Base-by-base conservation (phyloP, 768 basidiomycete genomes). In the Termitomyces eurrhizus region DNA sequence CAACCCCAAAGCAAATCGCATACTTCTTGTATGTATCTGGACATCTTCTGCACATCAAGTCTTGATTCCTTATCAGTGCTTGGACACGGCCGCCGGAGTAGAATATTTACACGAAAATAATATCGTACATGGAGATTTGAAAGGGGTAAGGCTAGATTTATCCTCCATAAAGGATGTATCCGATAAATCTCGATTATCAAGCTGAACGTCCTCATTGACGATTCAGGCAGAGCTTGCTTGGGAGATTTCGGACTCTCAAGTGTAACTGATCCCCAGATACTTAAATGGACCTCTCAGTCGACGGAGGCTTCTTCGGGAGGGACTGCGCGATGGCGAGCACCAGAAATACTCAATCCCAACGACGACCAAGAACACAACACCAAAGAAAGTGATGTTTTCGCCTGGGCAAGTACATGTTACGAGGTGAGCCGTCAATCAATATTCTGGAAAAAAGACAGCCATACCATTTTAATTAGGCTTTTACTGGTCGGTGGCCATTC, bases 41-140 rank as follows among this genome's bases (percentile, higher is more conserved):
- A 32, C 7, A 56, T 36, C 24, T 14, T 24, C 7, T 14, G n/a
- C 7, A n/a, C 1, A 9, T 12, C n/a, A 7, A 21, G 39, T 18
- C 16, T 21, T 9, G 16, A n/a, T 39, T 41, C 16, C 12, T 35
- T 42, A n/a, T n/a, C 13, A 59, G 61, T 58, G 66, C 13, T 62
- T 61, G 11, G 72, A 73, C 44, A 63, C 70, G 4, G 70, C 68
- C 0, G 52, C 59, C n/a, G 73, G 73, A 16, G 39, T 74, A 26
- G 54, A 67, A 18, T 70, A 72, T 60, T 62, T 74, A 4, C 73
- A 74, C 57, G 33, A 26, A 24, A 54, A 66, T 39, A 52, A 65
- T 21, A 68, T 73, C 9, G 65, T 72, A n/a, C 73, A 74, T 48
- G 72, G 73, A 11, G 72, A 74, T 61, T 62, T 74, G 21, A 72